Percentiles rank a stretch among this genome's conserved stretches.
phyloP scores from a whole-genome alignment of 768 basidiomycete genomes.

The Rhodosporidiobolus sp. region DNA sequence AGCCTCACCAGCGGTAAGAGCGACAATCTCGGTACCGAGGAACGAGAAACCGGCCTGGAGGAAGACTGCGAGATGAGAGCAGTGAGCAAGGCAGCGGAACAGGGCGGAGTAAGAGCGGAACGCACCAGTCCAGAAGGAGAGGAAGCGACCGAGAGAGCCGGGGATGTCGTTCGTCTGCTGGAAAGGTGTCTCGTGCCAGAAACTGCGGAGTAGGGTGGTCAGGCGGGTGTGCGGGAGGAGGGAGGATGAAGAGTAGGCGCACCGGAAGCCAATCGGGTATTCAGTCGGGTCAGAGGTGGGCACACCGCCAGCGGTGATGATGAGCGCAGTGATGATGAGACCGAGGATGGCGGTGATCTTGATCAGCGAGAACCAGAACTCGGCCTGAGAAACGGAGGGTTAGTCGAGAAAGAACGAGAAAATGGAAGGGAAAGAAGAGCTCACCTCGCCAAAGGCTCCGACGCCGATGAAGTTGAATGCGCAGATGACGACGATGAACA shows the following conservation, averaged over 20 bases:
- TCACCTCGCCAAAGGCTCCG: constrained; percentile 32
- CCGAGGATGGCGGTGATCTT: constrained; percentile 50
- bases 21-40: constrained; percentile 57
- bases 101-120: too few species aligned
- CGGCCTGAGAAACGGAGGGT: not conserved
- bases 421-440: not conserved
- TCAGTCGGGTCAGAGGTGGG: constrained; percentile 44
- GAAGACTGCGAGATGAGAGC: constrained; percentile 65
- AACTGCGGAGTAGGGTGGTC: not conserved
- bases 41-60: constrained; percentile 54
- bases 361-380: constrained; percentile 47
- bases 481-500: constrained; percentile 32
- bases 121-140: constrained; percentile 59
- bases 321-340: constrained; percentile 48
- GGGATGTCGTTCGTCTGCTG: constrained; percentile 51
- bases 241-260: constrained; percentile 40
- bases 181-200: constrained; percentile 27
- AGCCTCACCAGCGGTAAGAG: constrained; percentile 53
- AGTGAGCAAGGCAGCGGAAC: constrained; percentile 58
- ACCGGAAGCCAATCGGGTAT: constrained; percentile 48
- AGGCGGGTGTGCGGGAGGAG: constrained; percentile 31
- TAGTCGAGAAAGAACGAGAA: not conserved
- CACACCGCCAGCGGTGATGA: constrained; percentile 50
- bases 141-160: constrained; percentile 60
- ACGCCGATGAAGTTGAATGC: constrained; percentile 42